Evolutionary conservation across 495 filamentous ascomycete species (phyloP).

Genomic region (Aspergillus cavernicola): DNA sequence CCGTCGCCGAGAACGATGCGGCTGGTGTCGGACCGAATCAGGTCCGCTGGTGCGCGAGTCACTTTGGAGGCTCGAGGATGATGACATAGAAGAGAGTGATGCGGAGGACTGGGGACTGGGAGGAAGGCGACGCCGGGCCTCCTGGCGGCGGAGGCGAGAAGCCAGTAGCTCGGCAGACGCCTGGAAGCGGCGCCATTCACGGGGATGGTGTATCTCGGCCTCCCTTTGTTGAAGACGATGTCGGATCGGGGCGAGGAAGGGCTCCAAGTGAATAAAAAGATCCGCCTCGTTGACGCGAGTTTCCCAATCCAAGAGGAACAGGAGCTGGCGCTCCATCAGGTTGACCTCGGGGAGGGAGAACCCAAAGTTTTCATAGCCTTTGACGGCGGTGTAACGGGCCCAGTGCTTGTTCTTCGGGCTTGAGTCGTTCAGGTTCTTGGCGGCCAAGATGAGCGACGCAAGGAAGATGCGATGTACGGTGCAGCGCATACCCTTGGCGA

Average conservation of each 20-base stretch:
- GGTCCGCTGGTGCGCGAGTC: conserved; percentile 27
- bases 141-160: conserved; percentile 41
- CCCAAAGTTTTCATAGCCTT: conserved; percentile 75
- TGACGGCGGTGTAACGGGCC: conserved; percentile 81
- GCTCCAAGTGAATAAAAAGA: conserved; percentile 80
- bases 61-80: conserved; percentile 14
- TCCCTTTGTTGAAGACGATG: conserved; percentile 31
- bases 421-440: conserved; percentile 82
- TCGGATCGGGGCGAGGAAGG: conserved; percentile 83
- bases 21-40: conserved; percentile 37
- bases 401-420: conserved; percentile 99
- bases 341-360: conserved; percentile 95
- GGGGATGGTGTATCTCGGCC: conserved; percentile 35
- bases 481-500: conserved; percentile 95
- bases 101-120: conserved; percentile 34
- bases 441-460: conserved; percentile 72
- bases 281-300: conserved; percentile 78
- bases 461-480: conserved; percentile 90
- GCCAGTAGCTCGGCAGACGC: conserved; percentile 40
- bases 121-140: conserved; percentile 31
- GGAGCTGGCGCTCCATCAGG: conserved; percentile 96
- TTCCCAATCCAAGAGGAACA: conserved; percentile 92
- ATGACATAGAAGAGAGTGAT: conserved; percentile 23
- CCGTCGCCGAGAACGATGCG: conserved; percentile 33
- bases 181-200: conserved; percentile 43